A percentile compares a stretch with the other conserved stretches of the same genome.
These are phyloP conservation scores for Micractinium sp. DNA, from an alignment of 139 green algal genomes.

Conservation along the genomic window DNA sequence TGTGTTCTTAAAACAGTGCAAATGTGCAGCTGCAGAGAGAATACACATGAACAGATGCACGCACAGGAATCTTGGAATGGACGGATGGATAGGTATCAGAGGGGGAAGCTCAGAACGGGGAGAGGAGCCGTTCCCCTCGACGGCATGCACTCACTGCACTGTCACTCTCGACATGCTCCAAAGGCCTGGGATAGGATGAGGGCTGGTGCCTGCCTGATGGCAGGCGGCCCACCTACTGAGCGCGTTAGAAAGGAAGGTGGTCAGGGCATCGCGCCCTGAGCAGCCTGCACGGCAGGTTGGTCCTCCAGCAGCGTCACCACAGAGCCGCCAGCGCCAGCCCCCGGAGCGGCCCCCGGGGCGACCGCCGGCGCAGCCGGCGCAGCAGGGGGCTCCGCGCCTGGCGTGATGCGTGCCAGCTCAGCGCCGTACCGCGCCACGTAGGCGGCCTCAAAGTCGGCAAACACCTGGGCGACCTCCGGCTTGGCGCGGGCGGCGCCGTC, in stretches of 20 bases:
- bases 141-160: background rate
- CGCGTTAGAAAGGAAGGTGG: background rate
- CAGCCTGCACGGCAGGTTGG: background rate
- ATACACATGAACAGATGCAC: too few species aligned
- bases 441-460: constrained; percentile 1
- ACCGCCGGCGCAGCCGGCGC: background rate
- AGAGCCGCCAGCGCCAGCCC: background rate
- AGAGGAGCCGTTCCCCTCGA: background rate
- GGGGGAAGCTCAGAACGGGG: background rate
- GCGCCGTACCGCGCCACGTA: background rate
- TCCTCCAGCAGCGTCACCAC: background rate
- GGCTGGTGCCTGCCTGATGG: background rate
- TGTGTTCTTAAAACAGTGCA: too few species aligned
- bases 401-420: background rate
- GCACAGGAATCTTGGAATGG: background rate
- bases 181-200: background rate
- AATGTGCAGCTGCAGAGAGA: too few species aligned
- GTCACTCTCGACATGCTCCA: background rate
- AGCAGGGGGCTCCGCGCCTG: background rate
- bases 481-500: background rate
- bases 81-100: background rate
- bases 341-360: background rate
- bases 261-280: background rate
- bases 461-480: background rate
- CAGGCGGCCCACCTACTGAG: background rate